Base-by-base conservation (phyloP, 345 rosid genomes). In the Anacardium occidentale region DNA sequence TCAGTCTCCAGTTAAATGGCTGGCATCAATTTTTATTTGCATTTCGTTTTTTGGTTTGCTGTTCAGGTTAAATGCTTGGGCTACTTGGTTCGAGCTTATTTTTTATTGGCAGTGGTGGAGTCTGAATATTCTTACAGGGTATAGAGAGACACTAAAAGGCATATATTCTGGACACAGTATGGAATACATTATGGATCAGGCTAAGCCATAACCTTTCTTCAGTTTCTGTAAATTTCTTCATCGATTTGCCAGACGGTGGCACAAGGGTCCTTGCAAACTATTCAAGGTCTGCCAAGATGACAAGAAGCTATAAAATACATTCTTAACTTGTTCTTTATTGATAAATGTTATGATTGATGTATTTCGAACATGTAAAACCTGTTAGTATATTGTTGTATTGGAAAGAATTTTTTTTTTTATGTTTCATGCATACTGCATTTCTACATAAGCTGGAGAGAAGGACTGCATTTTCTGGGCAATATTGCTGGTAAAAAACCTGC, bases 41-140 rank as follows among this genome's bases (percentile, higher is more conserved):
- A 42, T 48, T 5, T 64, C 57, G 5, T 67, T 54, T 55, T 3
- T 34, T 34, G 37, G 3, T 21, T 40, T 21, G 51, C 70, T 68
- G 44, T 77, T 64, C 70, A 79, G 86, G 62, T 83, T 81, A 75
- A 76, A 73, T 66, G 78, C 42, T 78, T 72, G 74, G 75, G 74
- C 73, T 64, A 76, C 72, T 37, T 71, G 64, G 47, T 21, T 22
- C 25, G 26, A 55, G 21, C 44, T 78, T 55, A 52, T 40, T 62
- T 62, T 20, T 47, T 37, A 37, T 37, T 66, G 66, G 69, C 70
- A 73, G 62, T 70, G 77, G 62, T n/a, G 59, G 50, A 53, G 7
- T 29, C 34, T 69, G 42, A 63, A 20, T n/a, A n/a, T 76, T 48
- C 24, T 12, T 44, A 53, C 59, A 50, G 73, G 53, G 12, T 45